Evolutionary conservation across 1,284 basidiomycete species (phyloP).

Genomic region (Tetrapyrgos nigripes): DNA sequence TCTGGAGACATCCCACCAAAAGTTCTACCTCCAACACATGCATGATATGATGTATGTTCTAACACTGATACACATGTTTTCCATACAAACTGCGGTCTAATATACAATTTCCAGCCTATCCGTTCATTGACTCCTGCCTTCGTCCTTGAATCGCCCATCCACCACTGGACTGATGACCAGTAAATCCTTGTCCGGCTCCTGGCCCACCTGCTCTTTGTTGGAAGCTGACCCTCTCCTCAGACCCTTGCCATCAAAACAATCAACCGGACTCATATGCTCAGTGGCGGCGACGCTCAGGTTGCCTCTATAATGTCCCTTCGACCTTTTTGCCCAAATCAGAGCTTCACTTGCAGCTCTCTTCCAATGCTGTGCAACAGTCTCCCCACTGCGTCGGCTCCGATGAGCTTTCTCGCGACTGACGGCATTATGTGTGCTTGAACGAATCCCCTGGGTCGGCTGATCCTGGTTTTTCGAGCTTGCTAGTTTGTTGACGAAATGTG

Average conservation of each 20-base stretch:
- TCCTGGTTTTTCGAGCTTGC: conserved; percentile 38
- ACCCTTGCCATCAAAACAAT: conserved; percentile 70
- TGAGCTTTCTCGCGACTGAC: conserved; percentile 49
- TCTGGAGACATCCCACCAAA: conserved; percentile 25
- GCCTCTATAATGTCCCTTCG: conserved; percentile 61
- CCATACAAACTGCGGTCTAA: too few relatives aligned
- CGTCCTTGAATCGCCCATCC: conserved; percentile 77
- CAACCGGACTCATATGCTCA: conserved; percentile 83
- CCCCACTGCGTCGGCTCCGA: conserved; percentile 26
- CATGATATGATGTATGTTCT: too few relatives aligned
- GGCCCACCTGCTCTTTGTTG: conserved; percentile 29
- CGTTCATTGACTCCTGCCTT: conserved; percentile 41
- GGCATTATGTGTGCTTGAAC: conserved; percentile 46
- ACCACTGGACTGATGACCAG: conserved; percentile 70
- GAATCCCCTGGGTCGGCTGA: conserved; percentile 40
- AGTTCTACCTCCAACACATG: background rate
- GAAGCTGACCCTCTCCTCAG: conserved; percentile 41
- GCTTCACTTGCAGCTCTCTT: conserved; percentile 51
- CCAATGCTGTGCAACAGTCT: conserved; percentile 51
- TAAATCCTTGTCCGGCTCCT: conserved; percentile 54
- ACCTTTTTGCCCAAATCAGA: conserved; percentile 50
- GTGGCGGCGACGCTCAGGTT: conserved; percentile 64
- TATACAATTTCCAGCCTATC: background rate
- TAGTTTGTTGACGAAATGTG: conserved; percentile 71
- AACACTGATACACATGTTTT: too few relatives aligned